Evolutionary conservation across 208 protist genomes (phyloP), one percentile per base, ranked within the genome.

Genomic region (Leishmania major): DNA sequence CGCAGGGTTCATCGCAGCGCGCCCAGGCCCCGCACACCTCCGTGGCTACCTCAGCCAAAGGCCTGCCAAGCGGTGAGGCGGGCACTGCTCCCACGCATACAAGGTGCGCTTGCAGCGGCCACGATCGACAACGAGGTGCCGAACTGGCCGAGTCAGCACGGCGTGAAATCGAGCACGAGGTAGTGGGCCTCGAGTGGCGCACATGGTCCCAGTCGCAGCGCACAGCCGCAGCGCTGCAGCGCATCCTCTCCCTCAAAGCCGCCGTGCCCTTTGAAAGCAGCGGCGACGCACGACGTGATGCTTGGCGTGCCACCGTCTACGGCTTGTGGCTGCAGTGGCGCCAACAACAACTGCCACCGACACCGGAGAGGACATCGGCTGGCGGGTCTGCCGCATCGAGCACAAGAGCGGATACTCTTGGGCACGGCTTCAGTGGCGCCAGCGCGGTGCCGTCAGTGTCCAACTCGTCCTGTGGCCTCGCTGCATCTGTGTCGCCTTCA

Each of bases 111-210:
- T 40, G 45, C 66, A 64, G 35, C 49, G 45, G 28, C 40, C 69
- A 49, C 69, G 2, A 37, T 53, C 40, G 25, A 47, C 49, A 51
- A 10, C 25, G 28, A 22, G 37, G 53, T 6, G 8, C 3, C 53
- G 19, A n/a, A 37, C 37, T 86, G 13, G 13, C 77, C 13, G 83
- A 81, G 67, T 0, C 73, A 19, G 40, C 77, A 8, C 81, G 89
- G 1, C 75, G 80, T 28, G 53, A 73, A 51, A 79, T 95, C 31
- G 94, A 97, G 84, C 28, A 82, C 15, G 88, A 94, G 84, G 80
- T 97, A 49, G 79, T 88, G 10, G 80, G 78, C 53, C 86, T 96
- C 73, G 94, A 97, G 81, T 97, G 94, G 92, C 81, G 91, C 40
- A 93, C 94, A 37, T 90, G 87, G 81, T 82, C 82, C 7, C 88